Percentiles rank a stretch among this genome's conserved stretches.
These are phyloP conservation scores for Nemania abortiva DNA, from an alignment of 2,329 filamentous ascomycete genomes.

Conservation along the genomic window DNA sequence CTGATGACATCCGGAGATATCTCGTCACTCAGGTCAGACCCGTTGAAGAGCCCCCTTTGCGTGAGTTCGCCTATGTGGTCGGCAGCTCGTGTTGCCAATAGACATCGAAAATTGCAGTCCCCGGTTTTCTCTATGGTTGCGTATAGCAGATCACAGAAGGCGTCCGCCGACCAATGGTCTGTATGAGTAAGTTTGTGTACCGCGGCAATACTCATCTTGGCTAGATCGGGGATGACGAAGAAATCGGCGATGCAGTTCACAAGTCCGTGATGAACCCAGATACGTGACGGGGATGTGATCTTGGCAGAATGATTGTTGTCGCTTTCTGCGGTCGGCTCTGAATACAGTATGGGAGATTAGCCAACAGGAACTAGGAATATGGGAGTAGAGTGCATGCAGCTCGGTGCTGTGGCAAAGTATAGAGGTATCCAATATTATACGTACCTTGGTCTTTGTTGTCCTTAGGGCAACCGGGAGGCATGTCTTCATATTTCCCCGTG, in stretches of 20 bases:
- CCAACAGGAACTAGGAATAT: background rate
- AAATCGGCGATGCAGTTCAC: conserved; percentile 17
- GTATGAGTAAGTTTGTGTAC: background rate
- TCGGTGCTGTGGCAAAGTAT: too few relatives aligned
- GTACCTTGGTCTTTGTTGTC: conserved; percentile 3
- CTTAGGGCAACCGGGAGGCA: background rate
- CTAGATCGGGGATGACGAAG: conserved; percentile 1
- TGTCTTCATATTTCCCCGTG: conserved; percentile 24
- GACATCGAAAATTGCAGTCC: background rate
- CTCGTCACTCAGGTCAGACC: background rate
- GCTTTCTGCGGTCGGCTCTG: background rate
- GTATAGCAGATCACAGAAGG: background rate
- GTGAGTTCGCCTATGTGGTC: conserved; percentile 10
- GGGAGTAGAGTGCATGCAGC: too few relatives aligned
- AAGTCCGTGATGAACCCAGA: conserved; percentile 9
- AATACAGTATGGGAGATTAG: background rate
- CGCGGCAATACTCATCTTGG: background rate
- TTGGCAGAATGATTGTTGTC: background rate
- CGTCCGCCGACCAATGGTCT: conserved; percentile 2
- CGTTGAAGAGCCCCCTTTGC: conserved; percentile 13
- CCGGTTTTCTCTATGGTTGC: background rate
- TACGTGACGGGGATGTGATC: background rate
- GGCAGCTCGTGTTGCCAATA: conserved; percentile 2
- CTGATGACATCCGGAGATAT: background rate
- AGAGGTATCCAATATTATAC: too few relatives aligned